These are phyloP conservation scores for Aspergillus ochraceus DNA, from an alignment of 2,329 filamentous ascomycete genomes.

Conservation along the genomic window DNA sequence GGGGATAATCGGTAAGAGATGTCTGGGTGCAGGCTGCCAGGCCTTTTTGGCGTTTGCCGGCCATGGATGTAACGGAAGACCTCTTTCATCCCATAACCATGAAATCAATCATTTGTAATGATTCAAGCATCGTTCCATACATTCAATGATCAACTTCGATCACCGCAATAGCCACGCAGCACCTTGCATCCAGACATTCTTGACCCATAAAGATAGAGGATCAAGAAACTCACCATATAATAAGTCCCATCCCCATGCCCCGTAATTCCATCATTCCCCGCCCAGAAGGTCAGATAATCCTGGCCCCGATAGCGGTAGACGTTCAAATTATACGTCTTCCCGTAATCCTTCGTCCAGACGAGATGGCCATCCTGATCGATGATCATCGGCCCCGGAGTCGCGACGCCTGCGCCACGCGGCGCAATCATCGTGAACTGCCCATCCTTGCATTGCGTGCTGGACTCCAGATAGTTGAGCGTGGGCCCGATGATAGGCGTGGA, in stretches of 20 bases:
- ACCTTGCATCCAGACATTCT: too few species aligned
- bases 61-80: too few species aligned
- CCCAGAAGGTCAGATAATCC: slow-evolving; percentile 52
- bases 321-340: slow-evolving; percentile 48
- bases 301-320: slow-evolving; percentile 47
- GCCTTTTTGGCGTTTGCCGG: too few species aligned
- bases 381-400: slow-evolving; percentile 44
- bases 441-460: slow-evolving; percentile 37
- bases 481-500: slow-evolving; percentile 25
- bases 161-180: too few species aligned
- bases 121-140: too few species aligned
- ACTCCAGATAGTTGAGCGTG: slow-evolving; percentile 25
- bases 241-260: slow-evolving; percentile 50
- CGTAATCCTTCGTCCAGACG: slow-evolving; percentile 46
- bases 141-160: too few species aligned
- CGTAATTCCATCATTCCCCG: slow-evolving; percentile 46
- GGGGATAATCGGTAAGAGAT: too few species aligned
- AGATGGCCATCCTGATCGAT: slow-evolving; percentile 46
- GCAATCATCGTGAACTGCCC: slow-evolving; percentile 42
- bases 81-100: too few species aligned
- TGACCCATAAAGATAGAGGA: background rate
- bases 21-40: too few species aligned
- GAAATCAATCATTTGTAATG: too few species aligned
- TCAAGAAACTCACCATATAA: slow-evolving; percentile 40
- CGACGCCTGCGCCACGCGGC: slow-evolving; percentile 36